Evolutionary conservation across 2,329 filamentous ascomycete species (phyloP), one percentile per base, ranked within the genome.

Genomic region (Aspergillus proliferans): DNA sequence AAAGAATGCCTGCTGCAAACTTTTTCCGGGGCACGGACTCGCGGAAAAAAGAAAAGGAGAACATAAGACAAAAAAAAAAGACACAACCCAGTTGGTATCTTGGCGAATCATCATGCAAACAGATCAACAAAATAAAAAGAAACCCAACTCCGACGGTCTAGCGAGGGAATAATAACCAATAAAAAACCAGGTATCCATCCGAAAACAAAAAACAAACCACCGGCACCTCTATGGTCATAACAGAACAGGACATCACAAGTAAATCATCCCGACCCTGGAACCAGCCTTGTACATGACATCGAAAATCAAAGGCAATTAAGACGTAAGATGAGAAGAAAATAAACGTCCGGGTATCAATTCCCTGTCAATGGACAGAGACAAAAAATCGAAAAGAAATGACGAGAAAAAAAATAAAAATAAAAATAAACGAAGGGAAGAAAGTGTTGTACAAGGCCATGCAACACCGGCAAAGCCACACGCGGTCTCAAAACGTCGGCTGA

Each of bases 161-260:
- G 57, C 63, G 65, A 69, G 63, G 26, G 63, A 63, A 66, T 57
- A 55, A 56, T 52, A 58, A 52, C 18, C 45, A 56, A 63, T 62
- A 58, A 40, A 48, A 54, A 61, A 53, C 48, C 36, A 50, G 53
- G 52, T 48, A 48, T 58, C 53, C 56, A 58, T 60, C 59, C 57
- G 58, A 22, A 33, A 34, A 36, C 41, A 30, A 12, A 30, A 33
- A 19, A 44, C 6, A 64, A 62, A 61, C 56, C 65, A 62, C 60
- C 62, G 58, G 58, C 58, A 65, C 64, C 64, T 70, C 66, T 69
- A 69, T 69, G 60, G 61, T 69, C 67, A 58, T 68, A 65, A 66
- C 54, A 47, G 3, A 28, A 43, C 14, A 58, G 58, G 57, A 49
- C 47, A 52, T 39, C 15, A 36, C 28, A 26, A 45, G n/a, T 19